These are phyloP conservation scores for Neobulgaria alba DNA, from an alignment of 2,329 filamentous ascomycete species.

Conservation along the genomic window DNA sequence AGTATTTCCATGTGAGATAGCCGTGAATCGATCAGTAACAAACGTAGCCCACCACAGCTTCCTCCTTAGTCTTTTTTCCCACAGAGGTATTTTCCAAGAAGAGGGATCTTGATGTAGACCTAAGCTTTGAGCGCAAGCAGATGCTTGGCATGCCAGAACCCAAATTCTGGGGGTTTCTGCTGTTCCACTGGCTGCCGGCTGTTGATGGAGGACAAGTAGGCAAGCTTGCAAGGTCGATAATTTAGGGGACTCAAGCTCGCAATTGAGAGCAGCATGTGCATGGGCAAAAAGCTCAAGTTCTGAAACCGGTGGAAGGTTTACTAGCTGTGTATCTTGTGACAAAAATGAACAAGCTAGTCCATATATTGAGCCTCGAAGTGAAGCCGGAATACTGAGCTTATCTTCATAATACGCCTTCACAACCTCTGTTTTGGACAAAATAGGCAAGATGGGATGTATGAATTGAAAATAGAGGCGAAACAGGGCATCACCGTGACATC, in stretches of 20 bases:
- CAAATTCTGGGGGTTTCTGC: too few species aligned
- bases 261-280: slow-evolving; percentile 35
- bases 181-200: too few species aligned
- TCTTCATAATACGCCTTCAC: slow-evolving; percentile 34
- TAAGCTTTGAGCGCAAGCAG: slow-evolving; percentile 1
- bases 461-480: slow-evolving; percentile 38
- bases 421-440: slow-evolving; percentile 39
- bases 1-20: slow-evolving; percentile 50
- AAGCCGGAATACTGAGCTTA: slow-evolving; percentile 35
- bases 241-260: slow-evolving; percentile 40
- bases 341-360: slow-evolving; percentile 37
- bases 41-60: slow-evolving; percentile 31
- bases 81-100: not conserved
- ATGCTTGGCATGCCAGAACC: slow-evolving; percentile 1
- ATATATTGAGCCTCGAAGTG: too few species aligned
- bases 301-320: slow-evolving; percentile 29
- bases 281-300: slow-evolving; percentile 36
- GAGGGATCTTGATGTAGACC: slow-evolving; percentile 1
- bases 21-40: slow-evolving; percentile 57
- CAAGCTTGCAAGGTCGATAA: slow-evolving; percentile 39
- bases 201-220: slow-evolving; percentile 37
- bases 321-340: slow-evolving; percentile 29
- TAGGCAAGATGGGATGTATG: slow-evolving; percentile 36
- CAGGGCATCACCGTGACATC: slow-evolving; percentile 33
- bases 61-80: not conserved